Base-by-base conservation (phyloP, 2,329 filamentous ascomycete species). In the Xylaria sp. region DNA sequence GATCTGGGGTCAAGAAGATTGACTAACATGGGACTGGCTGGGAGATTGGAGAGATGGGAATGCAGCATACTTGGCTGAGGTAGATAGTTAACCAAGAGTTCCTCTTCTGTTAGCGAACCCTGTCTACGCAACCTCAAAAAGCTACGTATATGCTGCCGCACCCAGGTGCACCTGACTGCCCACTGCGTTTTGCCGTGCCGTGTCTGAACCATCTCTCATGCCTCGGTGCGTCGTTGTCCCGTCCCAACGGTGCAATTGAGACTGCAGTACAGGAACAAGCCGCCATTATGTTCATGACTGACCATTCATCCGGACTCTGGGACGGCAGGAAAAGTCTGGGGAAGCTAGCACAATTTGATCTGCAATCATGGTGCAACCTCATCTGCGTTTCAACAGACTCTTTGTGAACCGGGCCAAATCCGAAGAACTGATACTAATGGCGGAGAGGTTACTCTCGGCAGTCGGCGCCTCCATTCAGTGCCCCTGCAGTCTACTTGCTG, bases 251-350 rank as follows among this genome's bases (percentile, higher is more conserved):
- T 69, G 59, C 60, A 57, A 60, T 55, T 51, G 54, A 55, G 55
- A 33, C 67, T 61, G 54, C 62, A n/a, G 64, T 65, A n/a, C 62
- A 55, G 56, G 23, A 48, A 61, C 23, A 56, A 63, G 41, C 41
- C 33, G 62, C 55, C 64, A 13, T 61, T 33, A 13, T 46, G 33
- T 48, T 57, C 60, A 33, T 66, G 62, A 48, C 41, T 51, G 39
- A 55, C 67, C 25, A 64, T 61, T 59, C 39, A 60, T 41, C 55
- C 43, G 49, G 58, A 62, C 65, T 70, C 64, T 62, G 13, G 56
- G 36, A 59, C 56, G 60, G 66, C 55, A 69, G 28, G 55, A 57
- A 66, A 63, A 66, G 66, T 69, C 69, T 71, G 69, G 69, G 69
- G 69, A 71, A 71, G 62, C 66, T 49, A 56, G 52, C 66, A 57